phyloP scores from a whole-genome alignment of 176 grass and related monocot species.

The Tuctoria greenei region DNA sequence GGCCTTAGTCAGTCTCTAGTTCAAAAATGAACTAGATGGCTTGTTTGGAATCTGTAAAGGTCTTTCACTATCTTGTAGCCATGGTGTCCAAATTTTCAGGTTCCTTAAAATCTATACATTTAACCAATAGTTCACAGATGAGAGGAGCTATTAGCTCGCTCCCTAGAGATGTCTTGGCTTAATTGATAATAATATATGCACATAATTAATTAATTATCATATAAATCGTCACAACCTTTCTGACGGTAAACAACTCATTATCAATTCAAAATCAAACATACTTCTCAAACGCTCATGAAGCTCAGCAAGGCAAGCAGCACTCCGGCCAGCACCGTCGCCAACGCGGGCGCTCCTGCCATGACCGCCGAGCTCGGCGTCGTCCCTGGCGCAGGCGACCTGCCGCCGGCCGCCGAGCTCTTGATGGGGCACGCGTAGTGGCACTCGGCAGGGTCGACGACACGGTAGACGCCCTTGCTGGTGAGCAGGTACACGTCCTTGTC shows the following conservation, averaged over 20 bases:
- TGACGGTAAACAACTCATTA: background rate
- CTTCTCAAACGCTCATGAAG: constrained; percentile 23
- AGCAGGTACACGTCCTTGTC: constrained; percentile 64
- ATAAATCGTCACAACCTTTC: background rate
- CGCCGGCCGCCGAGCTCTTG: constrained; percentile 43
- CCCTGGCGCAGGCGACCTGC: background rate
- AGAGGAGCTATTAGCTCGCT: too few relatives aligned
- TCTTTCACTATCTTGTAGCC: background rate
- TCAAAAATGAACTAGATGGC: too few relatives aligned
- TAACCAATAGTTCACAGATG: too few relatives aligned
- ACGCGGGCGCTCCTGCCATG: background rate
- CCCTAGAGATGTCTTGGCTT: background rate
- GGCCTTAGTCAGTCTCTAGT: too few relatives aligned
- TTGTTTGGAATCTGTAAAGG: background rate
- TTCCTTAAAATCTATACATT: too few relatives aligned
- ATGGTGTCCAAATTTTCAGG: too few relatives aligned
- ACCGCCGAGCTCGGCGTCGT: constrained; percentile 1
- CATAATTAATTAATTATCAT: background rate
- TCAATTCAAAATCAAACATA: background rate
- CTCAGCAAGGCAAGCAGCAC: constrained; percentile 13
- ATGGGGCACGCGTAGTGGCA: constrained; percentile 66
- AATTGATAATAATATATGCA: background rate
- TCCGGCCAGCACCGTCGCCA: background rate
- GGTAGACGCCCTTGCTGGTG: constrained; percentile 83
- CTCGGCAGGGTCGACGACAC: constrained; percentile 61